phyloP scores from a whole-genome alignment of 257 asterid species.

The Nicotiana paniculata region DNA sequence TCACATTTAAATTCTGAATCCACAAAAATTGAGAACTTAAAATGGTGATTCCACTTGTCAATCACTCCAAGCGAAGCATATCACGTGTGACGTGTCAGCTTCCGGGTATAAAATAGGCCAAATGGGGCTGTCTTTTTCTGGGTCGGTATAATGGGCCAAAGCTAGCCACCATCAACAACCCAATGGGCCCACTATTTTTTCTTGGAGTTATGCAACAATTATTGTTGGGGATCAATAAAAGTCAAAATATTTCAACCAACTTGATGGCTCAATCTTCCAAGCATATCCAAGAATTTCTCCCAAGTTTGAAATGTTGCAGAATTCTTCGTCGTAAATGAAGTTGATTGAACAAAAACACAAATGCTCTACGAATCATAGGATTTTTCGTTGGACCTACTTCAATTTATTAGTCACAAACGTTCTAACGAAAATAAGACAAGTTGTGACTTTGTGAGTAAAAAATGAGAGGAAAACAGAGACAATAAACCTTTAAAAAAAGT shows the following conservation, averaged over 20 bases:
- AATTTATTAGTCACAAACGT: not conserved
- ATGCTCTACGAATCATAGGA: not conserved
- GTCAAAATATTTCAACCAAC: slow-evolving; percentile 6
- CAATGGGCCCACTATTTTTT: not conserved
- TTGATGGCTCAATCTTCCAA: not conserved
- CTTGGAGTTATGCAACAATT: not conserved
- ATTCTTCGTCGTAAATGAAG: not conserved
- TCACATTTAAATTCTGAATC: not conserved
- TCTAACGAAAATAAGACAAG: not conserved
- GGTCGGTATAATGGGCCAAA: not conserved
- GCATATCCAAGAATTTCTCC: not conserved
- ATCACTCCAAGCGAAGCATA: not conserved
- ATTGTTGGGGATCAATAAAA: not conserved
- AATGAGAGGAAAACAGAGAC: not conserved
- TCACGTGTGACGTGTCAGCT: not conserved
- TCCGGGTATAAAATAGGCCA: not conserved
- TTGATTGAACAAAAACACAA: not conserved
- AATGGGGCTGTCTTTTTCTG: not conserved
- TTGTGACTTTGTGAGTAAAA: not conserved
- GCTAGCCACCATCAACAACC: not conserved
- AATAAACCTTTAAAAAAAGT: not conserved
- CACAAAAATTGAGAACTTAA: not conserved
- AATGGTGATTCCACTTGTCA: not conserved
- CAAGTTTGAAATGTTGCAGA: not conserved
- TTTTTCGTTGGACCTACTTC: not conserved